Conservation (phyloP, 495 filamentous ascomycete species). For the Trichoderma gamsii region DNA sequence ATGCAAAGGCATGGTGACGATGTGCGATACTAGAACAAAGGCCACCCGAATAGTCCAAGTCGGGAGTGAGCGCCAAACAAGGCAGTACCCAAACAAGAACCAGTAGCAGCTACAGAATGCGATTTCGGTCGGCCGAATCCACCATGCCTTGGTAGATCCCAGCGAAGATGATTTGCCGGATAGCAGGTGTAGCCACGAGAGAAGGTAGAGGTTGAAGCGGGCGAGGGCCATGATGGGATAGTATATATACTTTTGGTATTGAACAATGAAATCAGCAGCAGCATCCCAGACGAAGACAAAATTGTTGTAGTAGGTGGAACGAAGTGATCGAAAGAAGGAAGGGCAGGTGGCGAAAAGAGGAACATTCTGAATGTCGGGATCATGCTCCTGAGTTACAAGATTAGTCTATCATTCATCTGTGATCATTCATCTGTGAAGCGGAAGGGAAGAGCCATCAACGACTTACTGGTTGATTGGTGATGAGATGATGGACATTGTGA, state of each 20-base stretch:
- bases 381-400: constrained; percentile 33
- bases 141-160: constrained; percentile 36
- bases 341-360: constrained; percentile 46
- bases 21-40: constrained; percentile 43
- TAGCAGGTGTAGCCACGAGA: constrained; percentile 42
- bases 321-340: constrained; percentile 38
- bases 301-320: constrained; percentile 38
- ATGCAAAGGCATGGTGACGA: constrained; percentile 44
- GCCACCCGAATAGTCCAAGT: constrained; percentile 37
- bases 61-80: constrained; percentile 38
- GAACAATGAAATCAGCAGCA: constrained; percentile 35
- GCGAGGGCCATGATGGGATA: constrained; percentile 48
- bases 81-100: constrained; percentile 40
- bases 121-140: constrained; percentile 43
- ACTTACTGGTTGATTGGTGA: constrained; percentile 40
- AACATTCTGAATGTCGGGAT: constrained; percentile 47
- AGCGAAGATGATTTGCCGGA: constrained; percentile 28
- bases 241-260: constrained; percentile 43
- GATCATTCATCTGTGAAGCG: not conserved
- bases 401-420: not conserved
- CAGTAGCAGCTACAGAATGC: constrained; percentile 39
- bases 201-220: constrained; percentile 45
- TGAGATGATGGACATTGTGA: constrained; percentile 49
- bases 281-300: constrained; percentile 41
- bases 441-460: not conserved